Evolutionary conservation across 306 rosid genomes (phyloP).

Genomic region (Crataegus laevigata): DNA sequence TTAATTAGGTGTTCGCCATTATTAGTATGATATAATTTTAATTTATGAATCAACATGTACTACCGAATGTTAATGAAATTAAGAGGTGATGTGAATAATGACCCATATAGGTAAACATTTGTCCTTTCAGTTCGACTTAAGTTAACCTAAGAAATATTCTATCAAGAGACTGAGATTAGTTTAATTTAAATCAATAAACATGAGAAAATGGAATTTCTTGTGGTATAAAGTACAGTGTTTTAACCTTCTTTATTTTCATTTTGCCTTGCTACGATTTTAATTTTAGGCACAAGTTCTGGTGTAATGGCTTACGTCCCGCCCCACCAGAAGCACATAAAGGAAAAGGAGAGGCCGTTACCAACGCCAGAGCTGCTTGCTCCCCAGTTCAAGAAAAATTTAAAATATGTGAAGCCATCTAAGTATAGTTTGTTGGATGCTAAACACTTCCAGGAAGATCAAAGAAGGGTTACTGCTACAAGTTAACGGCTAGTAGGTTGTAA

Average conservation of each 20-base stretch:
- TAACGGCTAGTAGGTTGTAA: too few species aligned
- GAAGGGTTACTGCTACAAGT: too few species aligned
- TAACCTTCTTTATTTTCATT: neutral
- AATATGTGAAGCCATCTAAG: neutral
- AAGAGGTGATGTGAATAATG: too few species aligned
- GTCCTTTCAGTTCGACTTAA: too few species aligned
- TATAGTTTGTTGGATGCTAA: too few species aligned
- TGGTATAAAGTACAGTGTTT: neutral
- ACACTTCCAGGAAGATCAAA: too few species aligned
- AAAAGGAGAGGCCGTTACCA: slow-evolving; percentile 3
- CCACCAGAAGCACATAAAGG: slow-evolving; percentile 36
- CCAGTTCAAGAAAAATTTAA: slow-evolving; percentile 4
- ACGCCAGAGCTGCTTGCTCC: slow-evolving; percentile 30
- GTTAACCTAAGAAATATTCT: too few species aligned
- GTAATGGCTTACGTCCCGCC: slow-evolving; percentile 55
- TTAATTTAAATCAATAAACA: neutral
- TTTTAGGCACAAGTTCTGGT: neutral
- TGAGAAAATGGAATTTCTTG: neutral
- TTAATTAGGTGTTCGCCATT: too few species aligned
- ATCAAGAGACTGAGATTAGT: neutral
- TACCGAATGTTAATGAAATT: too few species aligned
- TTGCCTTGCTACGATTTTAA: neutral
- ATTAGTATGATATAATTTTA: too few species aligned
- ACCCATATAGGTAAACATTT: too few species aligned
- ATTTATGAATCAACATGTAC: too few species aligned